phyloP scores from a whole-genome alignment of 2,329 filamentous ascomycete genomes.

The Penicillium hesseltinei region DNA sequence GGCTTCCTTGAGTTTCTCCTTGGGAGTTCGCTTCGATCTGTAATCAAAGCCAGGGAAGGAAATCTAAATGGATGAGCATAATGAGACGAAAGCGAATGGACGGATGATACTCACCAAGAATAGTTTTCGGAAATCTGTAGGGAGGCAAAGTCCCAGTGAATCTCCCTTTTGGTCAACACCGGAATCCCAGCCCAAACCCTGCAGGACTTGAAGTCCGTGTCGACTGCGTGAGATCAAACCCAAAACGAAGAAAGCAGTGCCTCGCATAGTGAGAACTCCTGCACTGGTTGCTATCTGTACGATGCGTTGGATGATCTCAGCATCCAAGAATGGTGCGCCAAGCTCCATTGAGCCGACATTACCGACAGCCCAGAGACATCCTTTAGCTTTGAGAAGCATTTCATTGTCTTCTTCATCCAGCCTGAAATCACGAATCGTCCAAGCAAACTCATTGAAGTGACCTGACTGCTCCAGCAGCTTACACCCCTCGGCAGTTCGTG shows the following conservation, averaged over 20 bases:
- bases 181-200: conserved; percentile 88
- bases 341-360: conserved; percentile 99
- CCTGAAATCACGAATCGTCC: conserved; percentile 82
- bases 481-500: conserved; percentile 88
- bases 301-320: conserved; percentile 82
- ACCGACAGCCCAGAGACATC: conserved; percentile 94
- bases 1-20: conserved; percentile 55
- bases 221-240: conserved; percentile 88
- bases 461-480: conserved; percentile 86
- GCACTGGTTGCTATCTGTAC: conserved; percentile 84
- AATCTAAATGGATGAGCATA: conserved; percentile 32
- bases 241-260: conserved; percentile 94
- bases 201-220: conserved; percentile 87
- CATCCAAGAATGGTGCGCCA: conserved; percentile 87
- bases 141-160: conserved; percentile 84
- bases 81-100: background rate
- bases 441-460: conserved; percentile 90
- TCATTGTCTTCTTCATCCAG: conserved; percentile 83
- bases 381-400: conserved; percentile 88
- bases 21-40: conserved; percentile 43
- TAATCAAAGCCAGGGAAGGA: conserved; percentile 41
- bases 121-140: conserved; percentile 71
- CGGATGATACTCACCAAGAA: conserved; percentile 61
- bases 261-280: conserved; percentile 86
- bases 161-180: conserved; percentile 79